Base-by-base conservation (phyloP, 257 asterid species). In the Capsicum rhomboideum region DNA sequence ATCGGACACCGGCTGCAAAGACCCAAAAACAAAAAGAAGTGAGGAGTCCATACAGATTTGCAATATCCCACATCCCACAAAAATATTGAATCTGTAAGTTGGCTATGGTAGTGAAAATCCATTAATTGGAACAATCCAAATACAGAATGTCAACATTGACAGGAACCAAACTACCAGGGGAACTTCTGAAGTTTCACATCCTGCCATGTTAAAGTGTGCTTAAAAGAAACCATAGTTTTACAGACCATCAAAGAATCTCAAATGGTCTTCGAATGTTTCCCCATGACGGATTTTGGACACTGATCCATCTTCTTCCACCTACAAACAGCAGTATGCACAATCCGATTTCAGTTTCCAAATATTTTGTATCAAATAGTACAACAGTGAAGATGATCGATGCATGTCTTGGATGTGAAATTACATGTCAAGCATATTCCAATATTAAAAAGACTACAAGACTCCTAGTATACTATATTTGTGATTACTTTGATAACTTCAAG, bases 251-350 rank as follows among this genome's bases (percentile, higher is more conserved):
- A 96, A 96, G 23, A 93, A 87, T 85, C 90, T 92, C 81, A 96
- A 75, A 88, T 94, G 99, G 87, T 94, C 98, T 77, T 94, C 93
- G 58, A 93, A 94, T 63, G 95, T 92, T 88, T 94, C 98, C 50
- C 89, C 97, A 3, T 91, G 98, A 80, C 99, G 89, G 86, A 94
- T 94, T 88, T 93, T 93, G 83, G 98, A 84, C 58, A 96, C 83
- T 1, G 93, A 84, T 49, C 98, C 98, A 85, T 94, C 98, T 13
- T 91, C 97, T 87, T 96, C 97, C 53, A 96, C 94, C 99, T 96
- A 84, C 55, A 79, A 29, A 31, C 83, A 84, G 53, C 4, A 29
- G 50, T 28, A 31, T 0, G n/a, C 46, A 37, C 42, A 42, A 82
- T 10, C 46, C 18, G 1, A 55, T 17, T 6, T 79, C 20, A 20